Base-by-base conservation (phyloP, 805 yeast species). In the Lachancea fermentati region DNA sequence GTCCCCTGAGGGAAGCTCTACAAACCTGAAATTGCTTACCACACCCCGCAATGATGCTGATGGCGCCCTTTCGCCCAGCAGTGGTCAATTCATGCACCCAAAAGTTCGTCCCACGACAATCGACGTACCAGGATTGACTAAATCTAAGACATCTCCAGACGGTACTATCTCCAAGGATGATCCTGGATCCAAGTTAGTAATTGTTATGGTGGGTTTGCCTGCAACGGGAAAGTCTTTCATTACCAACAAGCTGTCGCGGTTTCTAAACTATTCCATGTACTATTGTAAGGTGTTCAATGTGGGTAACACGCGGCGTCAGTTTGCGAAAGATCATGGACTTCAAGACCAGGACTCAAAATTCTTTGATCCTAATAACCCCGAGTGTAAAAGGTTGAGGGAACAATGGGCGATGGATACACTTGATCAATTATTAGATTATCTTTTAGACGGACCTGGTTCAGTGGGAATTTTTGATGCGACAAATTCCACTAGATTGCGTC, bases 321-420 rank as follows among this genome's bases (percentile, higher is more conserved):
- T 84, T 47, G 73, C 76, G 3, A 52, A 52, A 34, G 52, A 53
- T 9, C 57, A 54, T 36, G 51, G 48, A 24, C 33, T 58, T 12
- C 46, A 47, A n/a, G 56, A 65, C 13, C 97, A 91, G 51, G 76
- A 76, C 42, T 96, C 97, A 2, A 81, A 75, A 42, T 91, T 91
- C 57, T 91, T 91, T 65, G 75, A 81, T 25, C 97, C 97, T 0
- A 79, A 76, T 39, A 87, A 93, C 60, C 63, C 69, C 30, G 67
- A 75, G 11, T 77, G 82, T 13, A 76, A 76, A 3, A 68, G 71
- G 24, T 66, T 87, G 33, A 75, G 97, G 45, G 97, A 91, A 55
- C 76, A 83, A 60, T 93, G 97, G 97, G 98, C 98, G 0, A 80
- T 83, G 78, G 95, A 91, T 48, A 91, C 98, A 0, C 66, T 91